Percentiles rank a stretch among this genome's conserved stretches.
These are phyloP conservation scores for Saccharomyces hybrid DNA, from an alignment of 1,139 yeast species.

Conservation along the genomic window DNA sequence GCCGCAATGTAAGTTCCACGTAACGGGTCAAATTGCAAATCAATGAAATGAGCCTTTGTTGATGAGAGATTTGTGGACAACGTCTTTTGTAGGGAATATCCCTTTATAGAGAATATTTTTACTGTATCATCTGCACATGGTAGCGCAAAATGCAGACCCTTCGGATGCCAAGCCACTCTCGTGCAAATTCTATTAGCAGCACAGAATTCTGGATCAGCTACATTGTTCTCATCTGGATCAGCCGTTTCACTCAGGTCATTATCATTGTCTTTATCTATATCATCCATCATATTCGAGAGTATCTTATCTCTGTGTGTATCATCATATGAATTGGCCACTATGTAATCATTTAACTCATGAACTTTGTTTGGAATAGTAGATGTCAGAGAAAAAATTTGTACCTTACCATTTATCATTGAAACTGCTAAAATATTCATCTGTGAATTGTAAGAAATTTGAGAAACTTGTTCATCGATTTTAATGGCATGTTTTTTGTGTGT, in stretches of 20 bases:
- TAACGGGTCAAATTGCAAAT: constrained; percentile 48
- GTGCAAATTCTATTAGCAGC: constrained; percentile 35
- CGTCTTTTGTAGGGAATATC: constrained; percentile 19
- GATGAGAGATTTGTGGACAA: constrained; percentile 24
- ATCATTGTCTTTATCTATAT: constrained; percentile 32
- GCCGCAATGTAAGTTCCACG: constrained; percentile 53
- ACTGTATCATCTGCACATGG: constrained; percentile 39
- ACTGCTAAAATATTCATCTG: constrained; percentile 54
- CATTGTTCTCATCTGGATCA: constrained; percentile 20
- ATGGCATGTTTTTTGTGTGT: constrained; percentile 31
- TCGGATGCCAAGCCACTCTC: constrained; percentile 51
- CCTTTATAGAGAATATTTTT: constrained; percentile 20
- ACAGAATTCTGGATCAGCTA: constrained; percentile 23
- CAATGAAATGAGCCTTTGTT: constrained; percentile 35
- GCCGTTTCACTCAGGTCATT: constrained; percentile 24
- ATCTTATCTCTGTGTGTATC: constrained; percentile 23
- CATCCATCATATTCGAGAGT: constrained; percentile 16
- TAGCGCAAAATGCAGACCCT: constrained; percentile 56
- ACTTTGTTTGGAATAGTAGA: constrained; percentile 36
- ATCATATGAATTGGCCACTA: constrained; percentile 32
- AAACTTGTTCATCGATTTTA: constrained; percentile 46
- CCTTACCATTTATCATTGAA: constrained; percentile 58
- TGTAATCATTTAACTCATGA: constrained; percentile 38
- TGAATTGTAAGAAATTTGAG: constrained; percentile 53
- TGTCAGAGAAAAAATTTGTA: constrained; percentile 56